Evolutionary conservation across 2,329 filamentous ascomycete genomes (phyloP), one percentile per base, ranked within the genome.

Genomic region (Scedosporium dehoogii): DNA sequence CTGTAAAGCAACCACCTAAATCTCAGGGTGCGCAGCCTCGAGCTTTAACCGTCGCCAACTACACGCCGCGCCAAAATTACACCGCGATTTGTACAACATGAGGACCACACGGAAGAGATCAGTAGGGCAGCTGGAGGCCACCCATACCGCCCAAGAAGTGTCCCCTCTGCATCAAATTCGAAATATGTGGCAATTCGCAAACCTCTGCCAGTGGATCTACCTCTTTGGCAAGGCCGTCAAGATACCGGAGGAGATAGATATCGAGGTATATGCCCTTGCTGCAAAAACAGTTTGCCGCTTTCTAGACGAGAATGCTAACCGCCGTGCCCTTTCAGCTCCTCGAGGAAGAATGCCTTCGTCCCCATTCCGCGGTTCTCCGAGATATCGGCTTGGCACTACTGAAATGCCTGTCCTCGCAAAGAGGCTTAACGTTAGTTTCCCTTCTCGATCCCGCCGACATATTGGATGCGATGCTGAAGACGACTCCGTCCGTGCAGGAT

Each of bases 131-230:
- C 4, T 62, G 3, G 60, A 57, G 21, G 29, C 6, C 7, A 4
- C 16, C 23, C 27, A 25, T 6, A 6, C 10, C 29, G 41, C 2
- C 29, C 16, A 44, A n/a, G 51, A 44, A 21, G 23, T 6, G 6
- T 21, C 60, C 16, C 23, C 57, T 14, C 79, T 21, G 68, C 75
- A 64, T 72, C 74, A 7, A 18, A 83, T 97, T 67, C 86, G 93
- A 66, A 94, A 90, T 72, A 92, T 90, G 82, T 97, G 93, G 92
- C 90, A 97, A 74, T 97, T 97, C 75, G 91, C 93, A 65, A 93
- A 92, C 70, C 78, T 97, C 6, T 92, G 89, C 76, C 93, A 99
- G 76, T 99, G 92, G 83, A 90, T 97, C 65, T 90, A 88, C 73
- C 85, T 93, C 48, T 99, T 99, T 74, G 92, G 93, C 65, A 87